These are phyloP conservation scores for Asterophora lycoperdoides DNA, from an alignment of 768 basidiomycete genomes.

Conservation along the genomic window DNA sequence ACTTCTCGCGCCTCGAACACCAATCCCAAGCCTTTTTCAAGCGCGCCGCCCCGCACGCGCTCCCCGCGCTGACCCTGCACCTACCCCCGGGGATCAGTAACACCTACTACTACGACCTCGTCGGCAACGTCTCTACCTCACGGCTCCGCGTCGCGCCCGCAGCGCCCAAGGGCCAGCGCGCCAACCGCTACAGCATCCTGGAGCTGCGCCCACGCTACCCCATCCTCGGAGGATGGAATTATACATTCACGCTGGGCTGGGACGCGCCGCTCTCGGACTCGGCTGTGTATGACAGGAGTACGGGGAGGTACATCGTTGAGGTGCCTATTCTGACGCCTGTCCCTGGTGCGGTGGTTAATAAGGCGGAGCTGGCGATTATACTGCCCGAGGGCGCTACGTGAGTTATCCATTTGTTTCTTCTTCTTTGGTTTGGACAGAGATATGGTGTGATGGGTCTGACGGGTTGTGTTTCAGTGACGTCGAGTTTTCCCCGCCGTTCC, in stretches of 20 bases:
- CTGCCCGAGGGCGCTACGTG: constrained; percentile 95
- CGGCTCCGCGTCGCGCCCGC: constrained; percentile 69
- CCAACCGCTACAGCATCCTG: constrained; percentile 58
- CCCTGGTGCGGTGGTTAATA: constrained; percentile 74
- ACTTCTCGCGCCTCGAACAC: constrained; percentile 89
- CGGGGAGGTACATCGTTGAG: constrained; percentile 65
- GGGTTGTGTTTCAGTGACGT: constrained; percentile 55
- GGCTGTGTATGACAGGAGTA: constrained; percentile 57
- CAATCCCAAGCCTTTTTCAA: constrained; percentile 73
- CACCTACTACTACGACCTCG: constrained; percentile 85
- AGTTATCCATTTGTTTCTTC: constrained; percentile 29
- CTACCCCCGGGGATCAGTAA: constrained; percentile 81
- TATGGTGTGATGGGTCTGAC: not conserved
- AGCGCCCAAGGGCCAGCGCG: constrained; percentile 49
- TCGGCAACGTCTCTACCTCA: constrained; percentile 97
- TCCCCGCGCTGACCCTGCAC: constrained; percentile 69
- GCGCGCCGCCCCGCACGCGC: constrained; percentile 60
- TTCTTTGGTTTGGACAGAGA: too few relatives aligned
- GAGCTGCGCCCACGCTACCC: constrained; percentile 91
- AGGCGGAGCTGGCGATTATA: constrained; percentile 75
- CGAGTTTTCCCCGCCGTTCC: constrained; percentile 73
- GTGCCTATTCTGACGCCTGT: constrained; percentile 85
- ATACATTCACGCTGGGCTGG: constrained; percentile 91
- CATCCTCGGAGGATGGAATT: constrained; percentile 96
- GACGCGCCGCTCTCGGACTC: constrained; percentile 81